Evolutionary conservation across 2,329 filamentous ascomycete species (phyloP).

Genomic region (Tolypocladium guangdongense): DNA sequence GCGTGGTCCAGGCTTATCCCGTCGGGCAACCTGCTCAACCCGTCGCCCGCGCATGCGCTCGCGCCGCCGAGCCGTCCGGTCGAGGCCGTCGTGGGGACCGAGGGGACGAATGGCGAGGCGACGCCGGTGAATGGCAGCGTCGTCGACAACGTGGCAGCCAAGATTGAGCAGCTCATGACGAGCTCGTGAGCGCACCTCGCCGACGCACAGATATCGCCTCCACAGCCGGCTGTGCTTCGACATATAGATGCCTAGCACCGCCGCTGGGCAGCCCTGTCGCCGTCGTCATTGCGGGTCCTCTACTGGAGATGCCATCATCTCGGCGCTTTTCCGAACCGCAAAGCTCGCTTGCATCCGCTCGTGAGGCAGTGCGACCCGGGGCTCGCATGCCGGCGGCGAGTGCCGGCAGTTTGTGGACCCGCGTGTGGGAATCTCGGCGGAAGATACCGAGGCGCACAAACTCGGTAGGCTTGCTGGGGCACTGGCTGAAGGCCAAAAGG

Average conservation of each 20-base stretch:
- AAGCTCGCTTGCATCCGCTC: no score
- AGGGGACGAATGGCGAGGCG: neutral
- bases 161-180: neutral
- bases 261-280: neutral
- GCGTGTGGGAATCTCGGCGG: neutral
- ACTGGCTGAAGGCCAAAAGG: neutral
- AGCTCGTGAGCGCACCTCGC: neutral
- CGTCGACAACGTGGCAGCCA: neutral
- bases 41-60: constrained; percentile 42
- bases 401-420: neutral
- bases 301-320: neutral
- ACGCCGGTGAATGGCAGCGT: no score
- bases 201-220: neutral
- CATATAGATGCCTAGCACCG: neutral
- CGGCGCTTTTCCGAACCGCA: neutral
- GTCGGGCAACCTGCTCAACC: constrained; percentile 60
- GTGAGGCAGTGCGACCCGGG: no score
- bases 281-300: neutral
- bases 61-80: constrained; percentile 4
- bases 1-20: constrained; percentile 63
- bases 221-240: no score
- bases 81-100: constrained; percentile 13
- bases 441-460: neutral
- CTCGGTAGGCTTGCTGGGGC: neutral
- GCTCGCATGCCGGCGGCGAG: neutral